Base-by-base conservation (phyloP, 169 alveolate genomes). In the Neospora caninum region DNA sequence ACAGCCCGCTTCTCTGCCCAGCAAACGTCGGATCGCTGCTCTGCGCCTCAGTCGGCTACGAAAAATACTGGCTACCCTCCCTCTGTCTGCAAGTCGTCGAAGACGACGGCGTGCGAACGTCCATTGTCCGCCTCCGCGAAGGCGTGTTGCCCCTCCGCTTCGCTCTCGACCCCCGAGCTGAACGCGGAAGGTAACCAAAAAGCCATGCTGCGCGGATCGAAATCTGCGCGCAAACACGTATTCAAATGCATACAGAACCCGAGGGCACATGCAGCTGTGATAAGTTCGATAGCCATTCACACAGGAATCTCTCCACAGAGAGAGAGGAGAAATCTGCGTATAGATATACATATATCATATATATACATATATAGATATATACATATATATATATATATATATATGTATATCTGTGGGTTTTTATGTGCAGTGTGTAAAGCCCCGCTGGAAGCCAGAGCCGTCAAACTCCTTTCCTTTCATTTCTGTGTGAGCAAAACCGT, bases 101-200 rank as follows among this genome's bases (percentile, higher is more conserved):
- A 20, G 95, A 84, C 92, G 95, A 92, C 80, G 80, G 93, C 6
- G 16, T 92, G 0, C 78, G 95, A 43, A 54, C 54, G 36, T 39
- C 43, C 88, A 45, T 31, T 69, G 69, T 69, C 20, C 80, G 83
- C 18, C 88, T 92, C 27, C 58, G 92, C 27, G 95, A 84, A 67
- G 92, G 95, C 45, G 87, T 84, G 18, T 87, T 92, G 58, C 95
- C 95, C 27, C 95, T 92, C 38, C n/a, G 95, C 6, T 92, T 92
- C 84, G 92, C 92, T 38, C 80, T 88, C 9, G 92, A 88, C 82
- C 80, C 92, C 13, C 20, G 92, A 38, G 92, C 92, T 4, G 92
- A 88, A 88, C 20, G 92, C 0, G 92, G 92, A 13, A 53, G 92
- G 92, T 58, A 41, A 36, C n/a, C 34, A 13, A 0, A 43, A 41